Evolutionary conservation across 2,329 filamentous ascomycete species (phyloP).

Genomic region (Esteya vermicola): DNA sequence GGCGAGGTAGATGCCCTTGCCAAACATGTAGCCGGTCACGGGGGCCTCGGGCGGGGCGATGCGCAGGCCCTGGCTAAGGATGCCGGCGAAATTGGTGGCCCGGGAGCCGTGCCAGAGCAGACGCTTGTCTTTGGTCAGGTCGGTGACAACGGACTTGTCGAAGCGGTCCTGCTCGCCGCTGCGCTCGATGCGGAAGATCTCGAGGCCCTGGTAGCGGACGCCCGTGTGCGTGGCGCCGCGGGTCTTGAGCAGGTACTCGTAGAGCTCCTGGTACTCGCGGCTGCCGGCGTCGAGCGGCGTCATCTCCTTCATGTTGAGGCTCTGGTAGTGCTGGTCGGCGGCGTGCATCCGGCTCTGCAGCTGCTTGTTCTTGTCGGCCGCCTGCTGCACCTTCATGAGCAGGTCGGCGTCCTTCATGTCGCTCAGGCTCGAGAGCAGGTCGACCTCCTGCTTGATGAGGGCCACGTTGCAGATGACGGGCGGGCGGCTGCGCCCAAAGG

Average conservation of each 20-base stretch:
- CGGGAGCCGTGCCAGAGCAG: conserved; percentile 83
- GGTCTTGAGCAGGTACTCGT: conserved; percentile 52
- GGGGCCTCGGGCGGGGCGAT: conserved; percentile 80
- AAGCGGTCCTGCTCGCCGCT: conserved; percentile 59
- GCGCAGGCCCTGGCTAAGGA: conserved; percentile 74
- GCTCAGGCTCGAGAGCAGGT: conserved; percentile 64
- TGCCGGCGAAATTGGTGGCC: conserved; percentile 73
- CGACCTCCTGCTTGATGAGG: conserved; percentile 60
- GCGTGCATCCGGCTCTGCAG: conserved; percentile 41
- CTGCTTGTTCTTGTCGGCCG: conserved; percentile 32
- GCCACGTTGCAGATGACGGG: conserved; percentile 45
- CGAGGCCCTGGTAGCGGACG: conserved; percentile 44
- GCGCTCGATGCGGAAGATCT: conserved; percentile 75
- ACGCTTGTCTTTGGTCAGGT: conserved; percentile 37
- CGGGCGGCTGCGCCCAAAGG: conserved; percentile 59
- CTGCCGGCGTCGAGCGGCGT: conserved; percentile 44
- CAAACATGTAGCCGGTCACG: conserved; percentile 73
- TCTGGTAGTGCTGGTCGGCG: conserved; percentile 59
- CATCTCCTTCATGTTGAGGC: conserved; percentile 65
- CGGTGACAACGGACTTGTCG: conserved; percentile 29
- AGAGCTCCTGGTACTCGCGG: conserved; percentile 50
- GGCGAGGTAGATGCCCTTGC: conserved; percentile 78
- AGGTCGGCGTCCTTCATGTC: conserved; percentile 74
- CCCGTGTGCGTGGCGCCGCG: conserved; percentile 54
- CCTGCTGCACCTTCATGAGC: conserved; percentile 68